Base-by-base conservation (phyloP, 106 monocot species). In the Xerophyta viscosa region DNA sequence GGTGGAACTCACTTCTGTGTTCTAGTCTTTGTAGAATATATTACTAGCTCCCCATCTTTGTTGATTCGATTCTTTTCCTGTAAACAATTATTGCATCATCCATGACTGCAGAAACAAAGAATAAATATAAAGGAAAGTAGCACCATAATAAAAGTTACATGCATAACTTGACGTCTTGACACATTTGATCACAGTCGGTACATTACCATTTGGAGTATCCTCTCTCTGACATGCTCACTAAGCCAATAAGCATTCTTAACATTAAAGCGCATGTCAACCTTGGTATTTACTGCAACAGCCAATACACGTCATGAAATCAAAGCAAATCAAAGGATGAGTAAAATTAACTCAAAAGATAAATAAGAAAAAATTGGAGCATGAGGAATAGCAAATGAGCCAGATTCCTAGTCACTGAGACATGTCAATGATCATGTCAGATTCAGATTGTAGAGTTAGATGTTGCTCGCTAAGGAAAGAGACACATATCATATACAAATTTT, bases 31-130 rank as follows among this genome's bases (percentile, higher is more conserved):
- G 94, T 96, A 52, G 94, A 96, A 56, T 88, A 88, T 27, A 96
- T 82, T 14, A 96, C 88, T 54, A 96, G 75, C 63, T 96, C 94
- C 21, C 88, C 94, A 62, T 82, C 75, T 64, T 85, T 96, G 65
- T 96, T 96, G 41, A 96, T 96, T 1, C 84, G 74, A 62, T 96
- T 96, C 53, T 96, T 96, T 79, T 96, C 94, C 94, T 96, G 81
- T 47, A 44, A 39, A 61, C 29, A 61, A 29, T 24, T 6, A 49
- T 3, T 14, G 15, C 43, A 44, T 44, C 6, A 17, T 17, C 8
- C 17, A 3, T 44, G 4, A 22, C n/a, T n/a, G n/a, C n/a, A n/a
- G 26, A 15, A 11, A 18, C 43, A 52, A 47, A 54, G n/a, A n/a
- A n/a, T n/a, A n/a, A n/a, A n/a, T n/a, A n/a, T n/a, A n/a, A n/a